Conservation (phyloP, 345 rosid species). For the Acer negundo region DNA sequence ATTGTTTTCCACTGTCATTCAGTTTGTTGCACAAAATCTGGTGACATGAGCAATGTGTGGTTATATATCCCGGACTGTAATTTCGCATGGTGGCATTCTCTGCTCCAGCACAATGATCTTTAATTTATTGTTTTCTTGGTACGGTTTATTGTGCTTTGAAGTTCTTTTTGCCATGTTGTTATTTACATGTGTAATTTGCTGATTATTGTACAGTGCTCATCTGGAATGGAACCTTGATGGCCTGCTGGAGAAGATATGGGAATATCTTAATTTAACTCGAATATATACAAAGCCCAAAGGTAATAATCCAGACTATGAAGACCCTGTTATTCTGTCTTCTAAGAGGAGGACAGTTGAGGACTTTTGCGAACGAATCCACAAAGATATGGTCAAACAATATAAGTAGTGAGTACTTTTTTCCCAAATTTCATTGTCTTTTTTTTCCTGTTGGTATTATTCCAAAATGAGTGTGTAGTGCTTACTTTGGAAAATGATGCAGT, state of each 20-base stretch:
- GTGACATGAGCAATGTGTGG: too few species aligned
- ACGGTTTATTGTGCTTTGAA: neutral
- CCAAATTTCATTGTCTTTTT: neutral
- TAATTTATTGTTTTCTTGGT: neutral
- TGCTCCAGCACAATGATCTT: neutral
- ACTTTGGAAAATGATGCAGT: constrained; percentile 44
- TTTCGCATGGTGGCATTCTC: neutral
- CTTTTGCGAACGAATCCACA: constrained; percentile 84
- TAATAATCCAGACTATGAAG: constrained; percentile 96
- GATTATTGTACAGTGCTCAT: constrained; percentile 63
- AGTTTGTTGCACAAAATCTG: neutral
- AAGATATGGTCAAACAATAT: constrained; percentile 90
- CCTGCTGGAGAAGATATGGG: constrained; percentile 90
- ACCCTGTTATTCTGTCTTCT: constrained; percentile 90
- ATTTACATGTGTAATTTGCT: constrained; percentile 6
- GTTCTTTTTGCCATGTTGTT: neutral
- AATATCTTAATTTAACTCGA: constrained; percentile 85
- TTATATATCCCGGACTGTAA: neutral
- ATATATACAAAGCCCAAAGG: constrained; percentile 97
- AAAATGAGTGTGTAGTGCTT: constrained; percentile 10
- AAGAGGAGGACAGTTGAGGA: constrained; percentile 89
- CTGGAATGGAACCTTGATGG: constrained; percentile 99
- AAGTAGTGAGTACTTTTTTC: constrained; percentile 73
- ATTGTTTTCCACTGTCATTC: neutral
- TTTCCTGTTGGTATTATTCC: neutral